Percentiles rank a stretch among this genome's conserved stretches.
Conservation (phyloP, 371 early-diverging fungal species). For the Apophysomyces ossiformis region DNA sequence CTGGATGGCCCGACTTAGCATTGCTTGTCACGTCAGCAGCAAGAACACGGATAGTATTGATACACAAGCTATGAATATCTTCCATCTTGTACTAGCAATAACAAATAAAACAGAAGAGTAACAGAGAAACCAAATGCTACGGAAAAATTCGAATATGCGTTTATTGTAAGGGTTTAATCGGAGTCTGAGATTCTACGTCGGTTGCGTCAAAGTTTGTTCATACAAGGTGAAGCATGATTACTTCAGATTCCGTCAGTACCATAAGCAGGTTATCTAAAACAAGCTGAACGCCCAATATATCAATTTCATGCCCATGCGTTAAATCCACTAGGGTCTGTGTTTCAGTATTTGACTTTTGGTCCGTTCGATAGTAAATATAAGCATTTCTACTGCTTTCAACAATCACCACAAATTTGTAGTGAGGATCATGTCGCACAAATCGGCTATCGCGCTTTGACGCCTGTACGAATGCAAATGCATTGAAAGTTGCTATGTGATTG, state of each 20-base stretch:
- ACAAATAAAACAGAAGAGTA: background rate
- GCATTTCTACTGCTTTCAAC: slow-evolving; percentile 73
- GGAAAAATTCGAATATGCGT: background rate
- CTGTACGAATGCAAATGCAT: slow-evolving; percentile 82
- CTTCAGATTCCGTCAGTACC: slow-evolving; percentile 53
- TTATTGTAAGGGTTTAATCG: slow-evolving; percentile 6
- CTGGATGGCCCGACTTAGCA: slow-evolving; percentile 98
- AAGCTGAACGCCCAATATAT: slow-evolving; percentile 57
- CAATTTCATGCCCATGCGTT: slow-evolving; percentile 40
- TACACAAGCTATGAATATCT: slow-evolving; percentile 59
- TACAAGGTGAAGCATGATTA: slow-evolving; percentile 20
- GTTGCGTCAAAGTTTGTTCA: background rate
- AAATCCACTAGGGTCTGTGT: slow-evolving; percentile 46
- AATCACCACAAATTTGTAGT: slow-evolving; percentile 57
- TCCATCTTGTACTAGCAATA: slow-evolving; percentile 1
- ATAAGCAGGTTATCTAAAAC: slow-evolving; percentile 44
- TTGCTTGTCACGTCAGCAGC: slow-evolving; percentile 93
- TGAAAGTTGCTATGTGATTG: slow-evolving; percentile 65
- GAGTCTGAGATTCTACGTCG: background rate
- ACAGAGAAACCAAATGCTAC: background rate
- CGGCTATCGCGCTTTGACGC: slow-evolving; percentile 80
- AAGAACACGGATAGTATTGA: slow-evolving; percentile 94
- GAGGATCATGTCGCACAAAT: slow-evolving; percentile 61
- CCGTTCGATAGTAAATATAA: slow-evolving; percentile 67
- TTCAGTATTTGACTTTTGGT: slow-evolving; percentile 32